Evolutionary conservation across 176 grass and related monocot genomes (phyloP).

Genomic region (Alopecurus myosuroides): DNA sequence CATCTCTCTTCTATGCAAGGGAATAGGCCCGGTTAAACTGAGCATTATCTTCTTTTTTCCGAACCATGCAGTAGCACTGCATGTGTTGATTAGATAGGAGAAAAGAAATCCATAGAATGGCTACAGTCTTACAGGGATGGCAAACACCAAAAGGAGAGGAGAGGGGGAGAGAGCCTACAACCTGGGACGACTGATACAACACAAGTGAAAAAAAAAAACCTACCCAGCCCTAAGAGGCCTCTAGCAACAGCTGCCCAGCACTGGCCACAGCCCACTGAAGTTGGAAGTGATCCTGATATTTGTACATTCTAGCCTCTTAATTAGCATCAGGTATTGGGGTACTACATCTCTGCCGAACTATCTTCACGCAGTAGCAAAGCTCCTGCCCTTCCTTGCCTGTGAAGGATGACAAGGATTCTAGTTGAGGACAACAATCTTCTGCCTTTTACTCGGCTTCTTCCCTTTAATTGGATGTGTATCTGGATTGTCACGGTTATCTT

Average conservation of each 20-base stretch:
- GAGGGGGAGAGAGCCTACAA: no score
- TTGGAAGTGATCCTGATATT: background rate
- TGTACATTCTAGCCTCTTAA: background rate
- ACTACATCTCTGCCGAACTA: background rate
- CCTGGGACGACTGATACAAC: no score
- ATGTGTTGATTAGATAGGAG: no score
- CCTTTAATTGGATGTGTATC: background rate
- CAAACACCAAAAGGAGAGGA: no score
- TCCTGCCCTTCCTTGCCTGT: background rate
- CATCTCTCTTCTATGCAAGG: no score
- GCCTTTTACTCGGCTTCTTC: constrained; percentile 50
- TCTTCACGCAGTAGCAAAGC: background rate
- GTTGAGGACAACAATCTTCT: constrained; percentile 74
- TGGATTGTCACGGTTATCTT: constrained; percentile 19
- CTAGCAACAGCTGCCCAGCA: no score
- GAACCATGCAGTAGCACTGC: no score
- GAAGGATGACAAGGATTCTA: constrained; percentile 21
- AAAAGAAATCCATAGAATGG: no score
- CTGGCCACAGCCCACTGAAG: background rate
- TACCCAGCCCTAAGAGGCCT: no score
- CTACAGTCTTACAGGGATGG: no score
- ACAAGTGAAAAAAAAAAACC: no score
- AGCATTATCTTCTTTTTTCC: no score
- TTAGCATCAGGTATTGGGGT: background rate
- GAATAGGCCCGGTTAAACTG: background rate